Evolutionary conservation across 2,329 filamentous ascomycete genomes (phyloP), one percentile per base, ranked within the genome.

Genomic region (Alternaria tenuissima): DNA sequence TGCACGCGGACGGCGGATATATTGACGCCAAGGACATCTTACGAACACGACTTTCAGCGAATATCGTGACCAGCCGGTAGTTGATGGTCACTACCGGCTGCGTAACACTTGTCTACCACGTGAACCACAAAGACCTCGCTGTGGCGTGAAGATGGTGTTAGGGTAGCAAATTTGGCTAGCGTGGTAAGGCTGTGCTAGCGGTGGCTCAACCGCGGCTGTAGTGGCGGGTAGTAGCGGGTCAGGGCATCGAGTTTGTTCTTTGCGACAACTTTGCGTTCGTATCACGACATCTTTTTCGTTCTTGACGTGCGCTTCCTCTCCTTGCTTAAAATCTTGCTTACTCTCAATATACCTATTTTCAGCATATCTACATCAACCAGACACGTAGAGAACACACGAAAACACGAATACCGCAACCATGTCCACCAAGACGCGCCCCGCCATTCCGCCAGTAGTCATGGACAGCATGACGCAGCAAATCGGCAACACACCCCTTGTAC

Each of bases 401-500:
- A 30, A 51, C 43, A 47, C 44, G 30, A 34, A 34, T 26, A 57
- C 58, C 56, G 54, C 64, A 52, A 68, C 16, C 46, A 85, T 85
- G 83, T 81, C 82, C 46, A 80, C 81, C 41, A 80, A 73, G 54
- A 85, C 83, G 22, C 79, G 78, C 63, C 81, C 84, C 65, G 81
- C 81, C 62, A 77, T 84, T 61, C 85, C 86, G 44, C 86, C 86
- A 3, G 81, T 83, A 63, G 83, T 85, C 59, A 85, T 89, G 79
- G 80, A 88, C 73, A 89, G 88, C 57, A 91, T 94, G 66, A 91
- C 89, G 46, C 89, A 97, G 80, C 88, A 97, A 68, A 97, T 99
- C 72, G 94, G 94, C 74, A 94, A 96, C 80, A 97, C 94, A 41
- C 95, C 95, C n/a, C 88, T 99, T 55, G 93, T 99, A 42, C 91